phyloP scores from a whole-genome alignment of 805 yeast species.

The Wickerhamiella cacticola region DNA sequence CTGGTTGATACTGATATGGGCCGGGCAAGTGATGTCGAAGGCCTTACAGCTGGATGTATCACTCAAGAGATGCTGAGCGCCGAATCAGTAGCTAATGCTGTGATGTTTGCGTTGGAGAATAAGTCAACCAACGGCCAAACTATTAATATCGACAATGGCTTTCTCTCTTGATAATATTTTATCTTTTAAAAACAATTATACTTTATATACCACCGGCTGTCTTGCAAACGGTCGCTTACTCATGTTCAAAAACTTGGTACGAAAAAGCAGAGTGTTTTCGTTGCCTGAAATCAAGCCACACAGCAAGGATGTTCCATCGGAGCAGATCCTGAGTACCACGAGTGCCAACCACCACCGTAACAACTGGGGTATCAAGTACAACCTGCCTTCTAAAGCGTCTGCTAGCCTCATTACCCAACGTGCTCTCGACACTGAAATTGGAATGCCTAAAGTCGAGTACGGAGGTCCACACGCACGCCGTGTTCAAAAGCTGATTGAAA shows the following conservation, averaged over 20 bases:
- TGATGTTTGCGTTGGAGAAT: conserved; percentile 15
- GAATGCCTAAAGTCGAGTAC: conserved; percentile 25
- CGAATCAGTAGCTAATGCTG: conserved; percentile 19
- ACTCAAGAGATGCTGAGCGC: conserved; percentile 17
- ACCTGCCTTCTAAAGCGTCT: conserved; percentile 23
- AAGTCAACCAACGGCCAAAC: conserved; percentile 18
- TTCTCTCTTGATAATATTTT: not conserved
- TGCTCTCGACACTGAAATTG: conserved; percentile 23
- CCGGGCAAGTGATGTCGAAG: conserved; percentile 10
- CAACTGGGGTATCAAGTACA: conserved; percentile 31
- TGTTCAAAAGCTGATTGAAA: conserved; percentile 24
- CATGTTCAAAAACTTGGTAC: conserved; percentile 18
- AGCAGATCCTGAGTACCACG: conserved; percentile 27
- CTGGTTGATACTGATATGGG: conserved; percentile 54
- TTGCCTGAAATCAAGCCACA: conserved; percentile 18
- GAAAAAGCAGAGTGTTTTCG: conserved; percentile 23
- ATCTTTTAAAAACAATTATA: not conserved
- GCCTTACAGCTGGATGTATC: conserved; percentile 11
- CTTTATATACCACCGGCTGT: not conserved
- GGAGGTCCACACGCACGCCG: conserved; percentile 23
- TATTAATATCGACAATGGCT: conserved; percentile 19
- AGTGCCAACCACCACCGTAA: conserved; percentile 26
- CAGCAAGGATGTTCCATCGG: conserved; percentile 20
- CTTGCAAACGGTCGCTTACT: not conserved
- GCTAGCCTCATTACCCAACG: conserved; percentile 21